These are phyloP conservation scores for Venturia asperata DNA, from an alignment of 2,329 filamentous ascomycete genomes.

Conservation along the genomic window DNA sequence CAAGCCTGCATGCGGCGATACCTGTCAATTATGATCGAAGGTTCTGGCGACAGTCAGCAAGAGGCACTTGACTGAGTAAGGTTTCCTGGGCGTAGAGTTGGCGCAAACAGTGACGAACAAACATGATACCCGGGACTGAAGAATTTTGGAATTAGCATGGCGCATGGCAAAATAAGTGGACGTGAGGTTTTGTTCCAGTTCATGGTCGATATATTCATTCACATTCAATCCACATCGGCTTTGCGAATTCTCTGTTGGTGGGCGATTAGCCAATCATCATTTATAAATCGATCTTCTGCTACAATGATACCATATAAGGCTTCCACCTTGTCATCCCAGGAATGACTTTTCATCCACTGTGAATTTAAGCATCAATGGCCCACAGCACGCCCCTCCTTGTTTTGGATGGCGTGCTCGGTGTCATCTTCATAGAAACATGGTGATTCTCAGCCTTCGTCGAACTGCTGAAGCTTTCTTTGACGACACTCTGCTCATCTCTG, in stretches of 20 bases:
- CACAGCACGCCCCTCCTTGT: not conserved
- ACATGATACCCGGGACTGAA: slow-evolving; percentile 4
- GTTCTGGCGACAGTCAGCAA: slow-evolving; percentile 47
- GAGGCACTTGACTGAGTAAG: slow-evolving; percentile 25
- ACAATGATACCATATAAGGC: not conserved
- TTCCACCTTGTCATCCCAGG: not conserved
- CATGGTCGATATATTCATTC: not conserved
- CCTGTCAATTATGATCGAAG: slow-evolving; percentile 55
- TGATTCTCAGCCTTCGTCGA: not conserved
- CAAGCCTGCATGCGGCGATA: slow-evolving; percentile 27
- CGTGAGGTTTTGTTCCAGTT: not conserved
- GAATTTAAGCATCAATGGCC: not conserved
- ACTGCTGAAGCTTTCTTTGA: not conserved
- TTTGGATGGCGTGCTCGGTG: not conserved
- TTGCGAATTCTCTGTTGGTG: not conserved
- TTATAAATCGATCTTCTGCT: not conserved
- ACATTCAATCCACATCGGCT: not conserved
- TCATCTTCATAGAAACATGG: not conserved
- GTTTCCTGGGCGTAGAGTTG: not conserved
- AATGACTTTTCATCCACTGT: not conserved
- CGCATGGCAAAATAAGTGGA: not conserved
- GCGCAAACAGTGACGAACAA: not conserved
- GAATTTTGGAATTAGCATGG: slow-evolving; percentile 8
- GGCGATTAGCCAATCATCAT: not conserved
- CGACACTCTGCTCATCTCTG: not conserved